Conservation (phyloP, 2,329 filamentous ascomycete species). For the Aschersonia sp. region DNA sequence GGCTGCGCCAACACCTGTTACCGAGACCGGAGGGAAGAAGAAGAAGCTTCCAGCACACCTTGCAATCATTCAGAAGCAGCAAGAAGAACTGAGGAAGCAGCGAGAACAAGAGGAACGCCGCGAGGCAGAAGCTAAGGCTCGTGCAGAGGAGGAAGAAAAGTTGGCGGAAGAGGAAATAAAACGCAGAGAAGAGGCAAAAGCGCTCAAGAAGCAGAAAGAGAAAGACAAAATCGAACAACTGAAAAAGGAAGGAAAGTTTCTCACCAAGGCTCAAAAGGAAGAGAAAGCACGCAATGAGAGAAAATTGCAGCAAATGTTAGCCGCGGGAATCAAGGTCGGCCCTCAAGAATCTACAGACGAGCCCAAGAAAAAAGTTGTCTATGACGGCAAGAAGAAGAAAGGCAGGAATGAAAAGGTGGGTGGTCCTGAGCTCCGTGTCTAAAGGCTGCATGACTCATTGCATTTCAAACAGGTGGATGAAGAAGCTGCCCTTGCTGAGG, state of each 20-base stretch:
- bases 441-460: neutral
- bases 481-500: constrained; percentile 64
- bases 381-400: constrained; percentile 71
- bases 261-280: constrained; percentile 76
- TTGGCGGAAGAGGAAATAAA: constrained; percentile 52
- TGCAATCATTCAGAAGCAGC: constrained; percentile 63
- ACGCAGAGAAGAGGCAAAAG: constrained; percentile 57
- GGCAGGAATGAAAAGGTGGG: constrained; percentile 42
- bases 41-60: constrained; percentile 79
- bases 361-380: constrained; percentile 63
- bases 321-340: constrained; percentile 59
- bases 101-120: constrained; percentile 52
- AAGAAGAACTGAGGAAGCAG: constrained; percentile 55
- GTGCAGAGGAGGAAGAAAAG: constrained; percentile 51
- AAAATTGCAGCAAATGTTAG: constrained; percentile 75
- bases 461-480: constrained; percentile 46
- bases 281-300: constrained; percentile 66
- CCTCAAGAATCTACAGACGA: constrained; percentile 39
- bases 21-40: constrained; percentile 51
- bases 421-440: neutral
- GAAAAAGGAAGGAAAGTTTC: constrained; percentile 75
- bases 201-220: constrained; percentile 70
- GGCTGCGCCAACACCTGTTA: constrained; percentile 18
- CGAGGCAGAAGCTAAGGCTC: constrained; percentile 48
- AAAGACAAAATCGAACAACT: constrained; percentile 76